These are phyloP conservation scores for Aspergillus heteromorphus DNA, from an alignment of 495 filamentous ascomycete genomes.

Conservation along the genomic window DNA sequence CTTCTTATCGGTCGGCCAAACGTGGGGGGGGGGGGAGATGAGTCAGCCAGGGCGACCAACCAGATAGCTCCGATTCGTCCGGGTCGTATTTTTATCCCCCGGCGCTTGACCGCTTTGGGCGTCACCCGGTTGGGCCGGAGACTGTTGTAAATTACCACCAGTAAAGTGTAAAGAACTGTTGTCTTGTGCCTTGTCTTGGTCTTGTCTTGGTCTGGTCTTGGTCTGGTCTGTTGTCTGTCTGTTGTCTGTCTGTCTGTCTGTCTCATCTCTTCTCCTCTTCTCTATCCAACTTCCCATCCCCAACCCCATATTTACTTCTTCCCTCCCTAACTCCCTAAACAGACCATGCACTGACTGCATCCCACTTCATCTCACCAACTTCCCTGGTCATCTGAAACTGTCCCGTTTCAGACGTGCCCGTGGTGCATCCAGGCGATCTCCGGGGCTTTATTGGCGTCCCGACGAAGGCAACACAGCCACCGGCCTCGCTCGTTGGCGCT, in stretches of 20 bases:
- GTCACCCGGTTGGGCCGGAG: not conserved
- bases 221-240: too few species aligned
- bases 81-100: not conserved
- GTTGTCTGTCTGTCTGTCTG: too few species aligned
- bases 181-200: too few species aligned
- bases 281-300: not conserved
- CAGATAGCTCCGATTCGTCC: not conserved
- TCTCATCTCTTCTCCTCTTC: not conserved
- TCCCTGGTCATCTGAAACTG: not conserved
- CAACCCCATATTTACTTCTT: not conserved
- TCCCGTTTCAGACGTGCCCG: not conserved
- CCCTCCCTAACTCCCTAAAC: not conserved
- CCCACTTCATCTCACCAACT: not conserved
- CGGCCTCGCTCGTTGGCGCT: slow-evolving; percentile 10
- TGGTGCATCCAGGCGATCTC: slow-evolving; percentile 4
- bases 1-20: not conserved
- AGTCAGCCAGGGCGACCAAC: not conserved
- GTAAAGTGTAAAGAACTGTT: too few species aligned
- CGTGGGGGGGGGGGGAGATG: not conserved
- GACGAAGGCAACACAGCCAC: slow-evolving; percentile 17
- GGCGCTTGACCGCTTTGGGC: not conserved
- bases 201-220: too few species aligned
- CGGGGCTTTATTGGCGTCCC: slow-evolving; percentile 7
- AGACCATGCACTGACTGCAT: not conserved
- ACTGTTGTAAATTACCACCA: too few species aligned